Conservation (phyloP, 1,284 basidiomycete species). For the Trichosporon asahii region DNA sequence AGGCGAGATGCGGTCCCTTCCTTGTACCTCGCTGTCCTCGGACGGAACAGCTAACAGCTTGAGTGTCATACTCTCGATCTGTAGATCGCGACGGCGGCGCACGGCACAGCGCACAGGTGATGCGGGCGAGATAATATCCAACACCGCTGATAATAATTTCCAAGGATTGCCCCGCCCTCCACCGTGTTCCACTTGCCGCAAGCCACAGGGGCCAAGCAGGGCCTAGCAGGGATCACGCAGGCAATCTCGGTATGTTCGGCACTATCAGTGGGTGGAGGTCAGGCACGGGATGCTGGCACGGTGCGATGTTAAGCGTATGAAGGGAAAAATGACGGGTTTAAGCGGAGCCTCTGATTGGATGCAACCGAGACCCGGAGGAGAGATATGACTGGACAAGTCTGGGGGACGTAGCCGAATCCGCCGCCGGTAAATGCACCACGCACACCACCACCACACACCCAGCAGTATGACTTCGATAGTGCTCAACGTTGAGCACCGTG, state of each 20-base stretch:
- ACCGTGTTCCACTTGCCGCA: not conserved
- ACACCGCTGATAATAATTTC: slow-evolving; percentile 5
- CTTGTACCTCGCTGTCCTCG: not conserved
- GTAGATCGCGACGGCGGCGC: not conserved
- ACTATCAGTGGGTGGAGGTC: slow-evolving; percentile 1
- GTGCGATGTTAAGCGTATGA: not conserved
- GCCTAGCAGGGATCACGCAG: not conserved
- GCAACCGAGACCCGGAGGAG: not conserved
- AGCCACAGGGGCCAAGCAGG: not conserved
- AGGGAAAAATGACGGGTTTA: not conserved
- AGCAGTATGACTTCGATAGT: no score
- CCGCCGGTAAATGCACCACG: not conserved
- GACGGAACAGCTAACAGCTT: not conserved
- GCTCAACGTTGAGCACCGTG: not conserved
- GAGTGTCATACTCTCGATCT: no score
- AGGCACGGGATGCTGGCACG: not conserved
- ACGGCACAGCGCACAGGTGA: no score
- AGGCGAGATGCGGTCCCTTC: no score
- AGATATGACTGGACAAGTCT: not conserved
- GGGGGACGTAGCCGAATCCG: not conserved
- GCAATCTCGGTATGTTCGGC: slow-evolving; percentile 9
- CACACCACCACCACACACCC: not conserved
- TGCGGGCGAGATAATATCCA: slow-evolving; percentile 4
- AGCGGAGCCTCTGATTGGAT: not conserved
- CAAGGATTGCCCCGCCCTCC: not conserved